These are phyloP conservation scores for Austropuccinia psidii DNA, from an alignment of 1,284 basidiomycete species.

Conservation along the genomic window DNA sequence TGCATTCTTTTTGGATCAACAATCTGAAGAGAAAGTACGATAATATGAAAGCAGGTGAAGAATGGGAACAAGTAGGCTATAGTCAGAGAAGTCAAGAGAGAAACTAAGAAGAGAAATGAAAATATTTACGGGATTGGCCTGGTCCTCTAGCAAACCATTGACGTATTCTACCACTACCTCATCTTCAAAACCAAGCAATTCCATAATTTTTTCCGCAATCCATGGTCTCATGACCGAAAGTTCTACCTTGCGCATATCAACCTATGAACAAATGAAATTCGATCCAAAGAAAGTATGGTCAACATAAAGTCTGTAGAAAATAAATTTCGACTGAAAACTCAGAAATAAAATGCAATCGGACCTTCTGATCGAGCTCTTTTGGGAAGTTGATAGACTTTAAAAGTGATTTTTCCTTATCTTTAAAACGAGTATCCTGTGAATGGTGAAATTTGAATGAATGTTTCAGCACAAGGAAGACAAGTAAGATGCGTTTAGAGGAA, in stretches of 20 bases:
- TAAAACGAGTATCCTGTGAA: constrained; percentile 59
- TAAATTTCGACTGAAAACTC: neutral
- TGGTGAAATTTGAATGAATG: neutral
- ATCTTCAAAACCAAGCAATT: constrained; percentile 87
- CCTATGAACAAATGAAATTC: constrained; percentile 52
- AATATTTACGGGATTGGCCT: constrained; percentile 62
- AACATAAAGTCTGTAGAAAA: neutral
- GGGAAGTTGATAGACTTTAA: constrained; percentile 86
- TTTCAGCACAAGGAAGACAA: neutral
- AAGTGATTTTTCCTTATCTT: constrained; percentile 84
- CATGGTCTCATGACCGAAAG: constrained; percentile 79
- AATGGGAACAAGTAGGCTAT: neutral
- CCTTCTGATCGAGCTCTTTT: constrained; percentile 78
- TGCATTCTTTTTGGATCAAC: constrained; percentile 94
- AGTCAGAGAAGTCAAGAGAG: neutral
- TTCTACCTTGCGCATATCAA: constrained; percentile 93
- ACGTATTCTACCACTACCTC: constrained; percentile 95
- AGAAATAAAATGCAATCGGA: constrained; percentile 42
- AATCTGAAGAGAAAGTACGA: constrained; percentile 52
- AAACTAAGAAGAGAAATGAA: neutral
- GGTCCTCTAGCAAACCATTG: constrained; percentile 81
- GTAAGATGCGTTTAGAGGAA: neutral
- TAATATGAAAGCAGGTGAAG: neutral
- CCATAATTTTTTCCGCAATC: constrained; percentile 82
- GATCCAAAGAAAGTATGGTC: neutral